Percentiles rank a stretch among this genome's conserved stretches.
Evolutionary conservation across 192 early-diverging fungal genomes (phyloP).

Genomic region (Phlyctochytrium arcticum): DNA sequence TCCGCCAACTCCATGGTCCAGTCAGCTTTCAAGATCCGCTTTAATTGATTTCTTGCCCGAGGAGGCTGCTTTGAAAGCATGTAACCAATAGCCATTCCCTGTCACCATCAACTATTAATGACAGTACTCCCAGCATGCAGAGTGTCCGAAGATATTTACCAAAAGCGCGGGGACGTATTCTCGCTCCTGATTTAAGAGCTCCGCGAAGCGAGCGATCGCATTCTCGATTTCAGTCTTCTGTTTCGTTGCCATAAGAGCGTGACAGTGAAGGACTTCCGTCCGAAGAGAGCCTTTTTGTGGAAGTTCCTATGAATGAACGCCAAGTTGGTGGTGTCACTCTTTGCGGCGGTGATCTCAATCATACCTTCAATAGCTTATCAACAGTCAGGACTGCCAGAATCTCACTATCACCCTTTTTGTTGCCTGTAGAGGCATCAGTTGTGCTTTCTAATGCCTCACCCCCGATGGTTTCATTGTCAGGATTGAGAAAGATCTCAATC

Average conservation of each 20-base stretch:
- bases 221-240: slow-evolving; percentile 52
- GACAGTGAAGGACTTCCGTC: slow-evolving; percentile 43
- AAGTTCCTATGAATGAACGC: slow-evolving; percentile 27
- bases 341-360: background rate
- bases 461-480: slow-evolving; percentile 50
- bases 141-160: slow-evolving; percentile 9
- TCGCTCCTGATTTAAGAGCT: slow-evolving; percentile 41
- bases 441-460: slow-evolving; percentile 45
- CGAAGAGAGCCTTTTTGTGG: slow-evolving; percentile 37
- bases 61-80: slow-evolving; percentile 55
- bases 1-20: slow-evolving; percentile 37
- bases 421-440: background rate
- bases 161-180: slow-evolving; percentile 52
- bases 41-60: slow-evolving; percentile 51
- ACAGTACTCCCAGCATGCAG: too few species aligned
- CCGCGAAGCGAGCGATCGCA: slow-evolving; percentile 36
- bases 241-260: slow-evolving; percentile 48
- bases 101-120: too few species aligned
- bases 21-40: slow-evolving; percentile 49
- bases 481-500: slow-evolving; percentile 58
- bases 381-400: slow-evolving; percentile 46
- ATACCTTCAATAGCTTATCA: slow-evolving; percentile 52
- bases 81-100: slow-evolving; percentile 46
- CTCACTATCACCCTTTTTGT: slow-evolving; percentile 37
- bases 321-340: background rate